These are phyloP conservation scores for Tolypocladium pustulatum DNA, from an alignment of 2,329 filamentous ascomycete genomes.

Conservation along the genomic window DNA sequence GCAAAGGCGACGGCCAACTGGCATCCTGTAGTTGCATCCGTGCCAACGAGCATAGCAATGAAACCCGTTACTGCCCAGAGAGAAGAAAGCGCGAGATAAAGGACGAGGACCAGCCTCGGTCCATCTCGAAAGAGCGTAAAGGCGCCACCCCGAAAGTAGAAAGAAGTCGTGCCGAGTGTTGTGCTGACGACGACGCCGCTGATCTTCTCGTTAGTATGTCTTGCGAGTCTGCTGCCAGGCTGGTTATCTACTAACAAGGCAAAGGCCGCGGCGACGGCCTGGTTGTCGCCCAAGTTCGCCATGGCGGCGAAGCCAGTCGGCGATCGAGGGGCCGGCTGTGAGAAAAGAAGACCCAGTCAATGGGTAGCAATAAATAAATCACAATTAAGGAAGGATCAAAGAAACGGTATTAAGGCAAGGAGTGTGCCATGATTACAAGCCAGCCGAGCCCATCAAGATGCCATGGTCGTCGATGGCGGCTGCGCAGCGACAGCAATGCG, in stretches of 20 bases:
- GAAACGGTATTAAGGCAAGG: constrained; percentile 2
- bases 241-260: constrained; percentile 33
- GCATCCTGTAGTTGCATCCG: constrained; percentile 32
- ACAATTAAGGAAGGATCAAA: constrained; percentile 14
- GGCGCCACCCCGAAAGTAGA: constrained; percentile 36
- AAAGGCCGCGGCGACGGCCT: constrained; percentile 43
- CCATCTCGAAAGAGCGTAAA: constrained; percentile 42
- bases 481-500: constrained; percentile 1
- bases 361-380: constrained; percentile 25
- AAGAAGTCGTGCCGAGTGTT: constrained; percentile 34
- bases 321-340: constrained; percentile 17
- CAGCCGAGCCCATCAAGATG: background rate
- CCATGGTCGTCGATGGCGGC: background rate
- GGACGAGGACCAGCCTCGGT: constrained; percentile 53
- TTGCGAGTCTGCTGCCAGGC: too few relatives aligned
- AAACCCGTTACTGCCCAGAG: constrained; percentile 46
- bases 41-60: constrained; percentile 35
- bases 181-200: constrained; percentile 44
- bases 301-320: constrained; percentile 22
- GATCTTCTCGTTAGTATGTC: constrained; percentile 14
- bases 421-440: constrained; percentile 3
- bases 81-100: constrained; percentile 38
- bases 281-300: constrained; percentile 31
- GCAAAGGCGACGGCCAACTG: constrained; percentile 42
- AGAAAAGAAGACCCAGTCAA: constrained; percentile 34